Conservation (phyloP, 2,329 filamentous ascomycete genomes). For the Amylocarpus encephaloides region DNA sequence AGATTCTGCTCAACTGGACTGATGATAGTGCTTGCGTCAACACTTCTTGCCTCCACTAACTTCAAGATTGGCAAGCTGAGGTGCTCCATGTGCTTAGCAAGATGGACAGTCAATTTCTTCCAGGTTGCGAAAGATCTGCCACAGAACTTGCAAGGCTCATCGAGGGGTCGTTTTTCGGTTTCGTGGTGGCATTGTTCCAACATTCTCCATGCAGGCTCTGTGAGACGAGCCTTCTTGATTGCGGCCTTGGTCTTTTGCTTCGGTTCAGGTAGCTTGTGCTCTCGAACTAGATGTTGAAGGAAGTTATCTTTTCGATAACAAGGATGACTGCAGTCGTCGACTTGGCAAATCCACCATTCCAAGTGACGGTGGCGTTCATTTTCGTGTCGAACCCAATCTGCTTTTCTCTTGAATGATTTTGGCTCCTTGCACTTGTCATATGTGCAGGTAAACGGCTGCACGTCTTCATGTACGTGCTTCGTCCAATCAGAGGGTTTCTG, state of each 20-base stretch:
- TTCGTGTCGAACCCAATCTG: conserved; percentile 92
- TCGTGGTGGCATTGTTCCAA: conserved; percentile 66
- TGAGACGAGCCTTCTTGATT: conserved; percentile 50
- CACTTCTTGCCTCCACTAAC: conserved; percentile 46
- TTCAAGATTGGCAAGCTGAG: conserved; percentile 75
- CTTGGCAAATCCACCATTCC: conserved; percentile 84
- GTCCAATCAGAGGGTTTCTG: conserved; percentile 94
- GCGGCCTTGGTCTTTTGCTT: conserved; percentile 69
- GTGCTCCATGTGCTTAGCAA: conserved; percentile 91
- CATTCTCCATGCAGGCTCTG: conserved; percentile 66
- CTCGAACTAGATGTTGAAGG: conserved; percentile 82
- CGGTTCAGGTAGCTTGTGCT: conserved; percentile 81
- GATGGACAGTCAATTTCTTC: conserved; percentile 91
- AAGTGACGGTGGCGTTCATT: conserved; percentile 85
- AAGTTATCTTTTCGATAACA: conserved; percentile 92
- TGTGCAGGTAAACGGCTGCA: conserved; percentile 89
- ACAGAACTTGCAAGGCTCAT: conserved; percentile 85
- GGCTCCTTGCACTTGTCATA: conserved; percentile 76
- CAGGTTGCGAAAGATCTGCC: conserved; percentile 72
- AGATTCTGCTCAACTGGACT: conserved; percentile 51
- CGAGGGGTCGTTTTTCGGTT: conserved; percentile 56
- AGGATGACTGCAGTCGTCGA: conserved; percentile 71
- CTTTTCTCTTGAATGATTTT: conserved; percentile 91
- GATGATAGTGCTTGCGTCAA: conserved; percentile 58
- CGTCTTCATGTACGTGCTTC: conserved; percentile 90